Evolutionary conservation across 345 rosid species (phyloP).

Genomic region (Gossypium turneri): DNA sequence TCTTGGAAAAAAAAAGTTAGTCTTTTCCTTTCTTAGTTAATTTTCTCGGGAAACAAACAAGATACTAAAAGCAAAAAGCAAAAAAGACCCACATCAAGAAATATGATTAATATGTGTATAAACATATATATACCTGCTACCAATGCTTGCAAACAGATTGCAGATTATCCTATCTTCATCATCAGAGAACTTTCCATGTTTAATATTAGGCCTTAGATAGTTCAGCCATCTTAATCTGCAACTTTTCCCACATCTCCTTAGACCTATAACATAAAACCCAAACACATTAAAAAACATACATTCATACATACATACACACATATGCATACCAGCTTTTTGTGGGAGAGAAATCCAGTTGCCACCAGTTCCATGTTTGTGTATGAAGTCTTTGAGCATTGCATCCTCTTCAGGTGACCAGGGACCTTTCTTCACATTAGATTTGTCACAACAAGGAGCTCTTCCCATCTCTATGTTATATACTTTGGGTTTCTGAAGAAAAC

Average conservation of each 20-base stretch:
- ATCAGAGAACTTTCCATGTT: constrained; percentile 85
- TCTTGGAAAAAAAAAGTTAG: neutral
- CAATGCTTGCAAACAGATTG: constrained; percentile 66
- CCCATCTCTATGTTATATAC: constrained; percentile 43
- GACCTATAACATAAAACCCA: constrained; percentile 37
- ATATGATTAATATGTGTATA: too few species aligned
- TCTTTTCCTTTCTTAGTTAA: neutral
- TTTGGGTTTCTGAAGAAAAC: neutral
- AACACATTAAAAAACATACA: constrained; percentile 9
- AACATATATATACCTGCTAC: constrained; percentile 60
- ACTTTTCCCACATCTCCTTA: constrained; percentile 86
- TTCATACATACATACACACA: neutral
- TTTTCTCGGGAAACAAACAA: neutral
- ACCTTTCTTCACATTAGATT: constrained; percentile 79
- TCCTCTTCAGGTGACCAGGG: constrained; percentile 97
- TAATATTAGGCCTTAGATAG: constrained; percentile 82
- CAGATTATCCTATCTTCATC: constrained; percentile 71
- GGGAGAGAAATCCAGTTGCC: constrained; percentile 90
- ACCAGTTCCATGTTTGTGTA: constrained; percentile 59
- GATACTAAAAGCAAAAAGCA: too few species aligned
- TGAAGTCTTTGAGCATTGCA: constrained; percentile 67
- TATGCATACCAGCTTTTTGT: constrained; percentile 56
- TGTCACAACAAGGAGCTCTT: constrained; percentile 92
- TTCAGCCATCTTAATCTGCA: constrained; percentile 91
- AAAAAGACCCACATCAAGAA: too few species aligned